Conservation (phyloP, 129 eudicot species). For the Heracleum sosnowskyi region DNA sequence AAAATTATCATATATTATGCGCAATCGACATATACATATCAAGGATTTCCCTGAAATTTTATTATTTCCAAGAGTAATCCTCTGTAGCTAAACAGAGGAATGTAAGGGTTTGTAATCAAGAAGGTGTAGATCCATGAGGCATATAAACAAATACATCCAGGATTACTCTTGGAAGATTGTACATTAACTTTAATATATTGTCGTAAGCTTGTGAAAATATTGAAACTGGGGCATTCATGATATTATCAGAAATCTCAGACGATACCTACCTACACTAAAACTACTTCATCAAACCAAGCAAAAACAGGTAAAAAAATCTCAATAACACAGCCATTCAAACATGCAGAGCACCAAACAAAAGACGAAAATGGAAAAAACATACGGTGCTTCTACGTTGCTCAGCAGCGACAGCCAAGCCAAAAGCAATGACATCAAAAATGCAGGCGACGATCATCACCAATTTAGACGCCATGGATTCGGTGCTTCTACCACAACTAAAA, state of each 20-base stretch:
- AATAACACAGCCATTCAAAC: neutral
- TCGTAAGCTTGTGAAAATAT: too few relatives aligned
- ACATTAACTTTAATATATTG: neutral
- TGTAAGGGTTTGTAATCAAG: neutral
- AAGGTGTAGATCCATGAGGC: neutral
- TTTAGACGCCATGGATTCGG: constrained; percentile 46
- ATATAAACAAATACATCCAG: neutral
- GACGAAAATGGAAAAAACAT: constrained; percentile 5
- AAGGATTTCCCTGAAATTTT: too few relatives aligned
- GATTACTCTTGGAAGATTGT: neutral
- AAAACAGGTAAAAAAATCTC: neutral
- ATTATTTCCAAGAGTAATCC: too few relatives aligned
- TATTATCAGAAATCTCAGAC: neutral
- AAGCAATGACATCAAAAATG: constrained; percentile 52
- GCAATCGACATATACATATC: neutral
- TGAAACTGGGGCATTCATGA: neutral
- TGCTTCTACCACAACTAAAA: neutral
- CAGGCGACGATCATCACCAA: constrained; percentile 35
- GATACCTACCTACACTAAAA: neutral
- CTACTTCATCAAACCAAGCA: neutral
- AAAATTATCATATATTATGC: neutral
- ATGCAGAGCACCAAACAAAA: neutral
- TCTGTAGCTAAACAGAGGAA: neutral
- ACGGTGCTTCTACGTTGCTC: constrained; percentile 75
- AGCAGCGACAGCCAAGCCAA: constrained; percentile 76